Base-by-base conservation (phyloP, 2,329 filamentous ascomycete genomes). In the Calonectria multiphialidica region DNA sequence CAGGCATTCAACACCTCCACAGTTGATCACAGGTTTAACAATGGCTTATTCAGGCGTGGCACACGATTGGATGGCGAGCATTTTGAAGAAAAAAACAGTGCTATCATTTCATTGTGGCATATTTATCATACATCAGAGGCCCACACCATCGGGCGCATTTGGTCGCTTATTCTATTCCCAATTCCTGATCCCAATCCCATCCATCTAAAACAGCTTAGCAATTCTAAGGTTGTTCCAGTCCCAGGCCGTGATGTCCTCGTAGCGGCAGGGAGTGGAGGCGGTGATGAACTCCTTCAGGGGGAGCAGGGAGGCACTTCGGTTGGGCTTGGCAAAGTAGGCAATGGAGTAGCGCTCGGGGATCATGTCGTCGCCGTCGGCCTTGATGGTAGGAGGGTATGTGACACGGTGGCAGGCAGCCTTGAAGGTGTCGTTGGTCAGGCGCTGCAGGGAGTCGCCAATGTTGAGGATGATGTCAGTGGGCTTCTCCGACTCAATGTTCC, bases 391-490 rank as follows among this genome's bases (percentile, higher is more conserved):
- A 7, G 82, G 83, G 3, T 77, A 69, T 2, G 75, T 80, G 1
- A 86, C 83, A 3, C 78, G 80, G 64, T 86, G 84, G 9, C 82
- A 74, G 0, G 80, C 81, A 0, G 82, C 80, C n/a, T 71, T 76
- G 62, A 86, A 75, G 0, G 69, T 76, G 16, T 81, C 79, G 35
- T 85, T 85, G 1, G 84, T 84, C 76, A 81, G 76, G 0, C 84
- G 80, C 75, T 86, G 80, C 2, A 87, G 71, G 0, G 79, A 84
- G 62, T 87, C 84, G 6, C 83, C 80, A 16, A 85, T 82, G 74
- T 85, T 86, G 62, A 87, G 78, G 30, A 85, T 79, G 8, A 87
- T 80, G 28, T 82, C 78, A 0, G 74, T 76, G 0, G 71, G 75
- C 0, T 79, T 80, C 2, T 67, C 64, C 0, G 78, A 77, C n/a